Evolutionary conservation across 495 filamentous ascomycete genomes (phyloP), one percentile per base, ranked within the genome.

Genomic region (Daldinia vernicosa): DNA sequence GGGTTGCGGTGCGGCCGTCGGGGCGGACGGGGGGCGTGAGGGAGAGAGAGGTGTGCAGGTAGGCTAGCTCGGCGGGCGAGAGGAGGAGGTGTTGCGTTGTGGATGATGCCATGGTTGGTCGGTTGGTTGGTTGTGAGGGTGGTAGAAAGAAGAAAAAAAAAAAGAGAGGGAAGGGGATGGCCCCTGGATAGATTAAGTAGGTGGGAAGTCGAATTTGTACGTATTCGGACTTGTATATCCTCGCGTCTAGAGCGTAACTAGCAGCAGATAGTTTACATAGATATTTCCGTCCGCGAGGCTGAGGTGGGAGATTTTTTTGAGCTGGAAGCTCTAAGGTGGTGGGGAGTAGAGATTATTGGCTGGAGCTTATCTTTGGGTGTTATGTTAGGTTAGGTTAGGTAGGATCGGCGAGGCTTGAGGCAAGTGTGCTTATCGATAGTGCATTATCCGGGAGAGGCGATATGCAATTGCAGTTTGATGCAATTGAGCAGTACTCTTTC

Each of bases 1-100:
- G 92, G 15, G 89, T 91, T 6, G 93, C 84, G 22, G 88, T 84
- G 77, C 94, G 93, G 67, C 88, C 89, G 78, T 99, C 95, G 22
- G 95, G 93, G 28, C 95, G 94, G 76, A 98, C 90, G 6, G 95
- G 93, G n/a, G 89, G 90, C 14, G 80, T 80, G 33, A 89, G 87
- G 11, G 88, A 84, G 74, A 99, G 93, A 4, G 95, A 95, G 60
- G 89, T 87, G 87, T 94, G 94, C 53, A 98, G 89, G 85, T 97
- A 99, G 78, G 94, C 92, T 72, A 98, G 93, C 80, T 99, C 96
- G 71, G 95, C 93, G 43, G 94, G 94, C 22, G 94, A 97, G 80
- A 99, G 89, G 72, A 92, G 89, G 24, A 85, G 77, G 73, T 85
- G 84, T 65, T 84, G 81, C 47, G 77, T 73, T 32, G 82, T 77